These are phyloP conservation scores for Claviceps arundinis DNA, from an alignment of 2,329 filamentous ascomycete genomes.

Conservation along the genomic window DNA sequence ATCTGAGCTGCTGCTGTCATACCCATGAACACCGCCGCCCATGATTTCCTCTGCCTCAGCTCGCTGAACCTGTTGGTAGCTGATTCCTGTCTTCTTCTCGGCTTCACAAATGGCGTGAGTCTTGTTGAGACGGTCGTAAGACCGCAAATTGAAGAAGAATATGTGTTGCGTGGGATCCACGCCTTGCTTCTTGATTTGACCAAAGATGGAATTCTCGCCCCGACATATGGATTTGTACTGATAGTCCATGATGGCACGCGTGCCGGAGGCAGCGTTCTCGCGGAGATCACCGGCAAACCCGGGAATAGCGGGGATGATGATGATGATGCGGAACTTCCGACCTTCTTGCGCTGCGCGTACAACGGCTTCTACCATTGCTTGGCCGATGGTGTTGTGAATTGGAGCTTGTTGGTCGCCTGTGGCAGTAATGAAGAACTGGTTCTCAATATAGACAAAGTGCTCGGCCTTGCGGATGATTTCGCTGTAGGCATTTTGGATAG, in stretches of 20 bases:
- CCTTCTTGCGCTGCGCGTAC: slow-evolving; percentile 68
- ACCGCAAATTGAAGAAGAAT: slow-evolving; percentile 87
- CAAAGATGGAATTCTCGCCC: slow-evolving; percentile 83
- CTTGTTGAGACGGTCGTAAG: slow-evolving; percentile 83
- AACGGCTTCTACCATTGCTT: slow-evolving; percentile 81
- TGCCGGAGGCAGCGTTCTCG: slow-evolving; percentile 70
- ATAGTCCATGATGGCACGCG: slow-evolving; percentile 93
- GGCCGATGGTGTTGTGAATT: slow-evolving; percentile 77
- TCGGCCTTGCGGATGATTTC: slow-evolving; percentile 78
- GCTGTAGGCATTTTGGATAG: slow-evolving; percentile 75
- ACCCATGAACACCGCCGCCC: slow-evolving; percentile 56
- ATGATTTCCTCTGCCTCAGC: slow-evolving; percentile 85
- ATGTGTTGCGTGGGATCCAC: slow-evolving; percentile 70
- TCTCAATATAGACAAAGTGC: slow-evolving; percentile 95
- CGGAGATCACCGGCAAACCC: slow-evolving; percentile 88
- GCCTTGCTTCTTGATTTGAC: slow-evolving; percentile 56
- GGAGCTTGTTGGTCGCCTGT: slow-evolving; percentile 80
- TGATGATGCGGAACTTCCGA: slow-evolving; percentile 81
- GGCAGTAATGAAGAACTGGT: slow-evolving; percentile 96
- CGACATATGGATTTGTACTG: slow-evolving; percentile 94
- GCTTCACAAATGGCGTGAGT: slow-evolving; percentile 60
- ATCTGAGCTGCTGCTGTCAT: slow-evolving; percentile 25
- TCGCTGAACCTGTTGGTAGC: slow-evolving; percentile 74
- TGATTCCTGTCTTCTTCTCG: slow-evolving; percentile 70
- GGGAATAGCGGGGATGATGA: slow-evolving; percentile 81